A percentile compares a stretch with the other conserved stretches of the same genome.
These are phyloP conservation scores for Fusarium robinianum DNA, from an alignment of 2,329 filamentous ascomycete species.

Conservation along the genomic window DNA sequence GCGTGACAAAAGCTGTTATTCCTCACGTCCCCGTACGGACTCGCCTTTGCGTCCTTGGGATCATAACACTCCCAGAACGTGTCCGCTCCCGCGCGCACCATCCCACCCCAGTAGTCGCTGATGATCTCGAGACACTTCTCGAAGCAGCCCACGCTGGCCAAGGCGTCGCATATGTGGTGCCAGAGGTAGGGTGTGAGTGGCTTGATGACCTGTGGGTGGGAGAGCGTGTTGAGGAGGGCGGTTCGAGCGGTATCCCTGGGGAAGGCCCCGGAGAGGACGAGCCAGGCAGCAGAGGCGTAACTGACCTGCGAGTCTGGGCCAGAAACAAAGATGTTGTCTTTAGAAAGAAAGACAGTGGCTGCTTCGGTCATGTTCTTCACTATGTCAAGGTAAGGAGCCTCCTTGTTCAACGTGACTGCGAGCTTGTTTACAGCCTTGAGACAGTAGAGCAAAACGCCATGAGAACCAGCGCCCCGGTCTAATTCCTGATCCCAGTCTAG, in stretches of 20 bases:
- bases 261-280: conserved; percentile 9
- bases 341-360: conserved; percentile 6
- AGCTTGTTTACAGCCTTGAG: conserved; percentile 17
- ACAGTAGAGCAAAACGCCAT: conserved; percentile 9
- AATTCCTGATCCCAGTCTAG: conserved; percentile 15
- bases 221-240: conserved; percentile 8
- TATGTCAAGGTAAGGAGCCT: conserved; percentile 11
- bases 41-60: conserved; percentile 13
- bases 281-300: conserved; percentile 18
- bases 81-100: conserved; percentile 18
- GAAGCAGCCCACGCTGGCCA: conserved; percentile 13
- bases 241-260: conserved; percentile 3
- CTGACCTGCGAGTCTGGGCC: conserved; percentile 10
- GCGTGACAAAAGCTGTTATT: conserved; percentile 27
- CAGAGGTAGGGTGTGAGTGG: conserved; percentile 22
- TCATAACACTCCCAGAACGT: conserved; percentile 27
- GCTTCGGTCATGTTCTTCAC: conserved; percentile 13
- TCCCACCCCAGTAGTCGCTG: conserved; percentile 21
- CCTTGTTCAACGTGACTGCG: conserved; percentile 2
- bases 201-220: conserved; percentile 13
- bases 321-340: conserved; percentile 11
- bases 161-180: conserved; percentile 23
- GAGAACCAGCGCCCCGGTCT: conserved; percentile 7
- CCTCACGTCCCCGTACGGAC: conserved; percentile 22
- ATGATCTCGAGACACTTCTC: conserved; percentile 18